A percentile compares a stretch with the other conserved stretches of the same genome.
These are phyloP conservation scores for Quercus lobata DNA, from an alignment of 331 rosid genomes.

Conservation along the genomic window DNA sequence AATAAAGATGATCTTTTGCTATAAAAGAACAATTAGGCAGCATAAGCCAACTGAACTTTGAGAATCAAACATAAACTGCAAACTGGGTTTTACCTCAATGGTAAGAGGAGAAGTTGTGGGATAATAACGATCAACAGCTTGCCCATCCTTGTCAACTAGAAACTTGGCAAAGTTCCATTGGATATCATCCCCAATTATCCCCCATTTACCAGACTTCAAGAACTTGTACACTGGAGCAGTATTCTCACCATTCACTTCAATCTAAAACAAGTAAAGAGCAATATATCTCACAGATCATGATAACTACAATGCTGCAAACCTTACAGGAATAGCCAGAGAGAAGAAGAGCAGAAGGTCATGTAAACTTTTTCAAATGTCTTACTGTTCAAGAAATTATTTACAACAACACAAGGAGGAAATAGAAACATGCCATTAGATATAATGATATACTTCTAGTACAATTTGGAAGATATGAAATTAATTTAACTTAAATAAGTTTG, in stretches of 20 bases:
- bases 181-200: constrained; percentile 56
- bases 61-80: neutral
- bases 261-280: constrained; percentile 30
- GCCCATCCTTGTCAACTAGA: constrained; percentile 65
- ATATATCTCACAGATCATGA: neutral
- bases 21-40: neutral
- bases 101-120: constrained; percentile 74
- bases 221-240: constrained; percentile 61
- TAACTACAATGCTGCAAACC: neutral
- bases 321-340: neutral
- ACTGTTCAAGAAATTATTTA: neutral
- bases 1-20: neutral
- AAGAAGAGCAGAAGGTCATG: neutral
- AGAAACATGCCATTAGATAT: neutral
- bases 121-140: constrained; percentile 55
- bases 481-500: neutral
- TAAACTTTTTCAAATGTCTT: neutral
- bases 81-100: constrained; percentile 42
- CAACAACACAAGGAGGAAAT: neutral
- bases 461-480: neutral
- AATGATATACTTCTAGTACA: neutral
- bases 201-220: constrained; percentile 59
- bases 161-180: constrained; percentile 84
- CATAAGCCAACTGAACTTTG: neutral
- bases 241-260: constrained; percentile 64